These are phyloP conservation scores for Grosmannia clavigera DNA, from an alignment of 2,329 filamentous ascomycete genomes.

Conservation along the genomic window DNA sequence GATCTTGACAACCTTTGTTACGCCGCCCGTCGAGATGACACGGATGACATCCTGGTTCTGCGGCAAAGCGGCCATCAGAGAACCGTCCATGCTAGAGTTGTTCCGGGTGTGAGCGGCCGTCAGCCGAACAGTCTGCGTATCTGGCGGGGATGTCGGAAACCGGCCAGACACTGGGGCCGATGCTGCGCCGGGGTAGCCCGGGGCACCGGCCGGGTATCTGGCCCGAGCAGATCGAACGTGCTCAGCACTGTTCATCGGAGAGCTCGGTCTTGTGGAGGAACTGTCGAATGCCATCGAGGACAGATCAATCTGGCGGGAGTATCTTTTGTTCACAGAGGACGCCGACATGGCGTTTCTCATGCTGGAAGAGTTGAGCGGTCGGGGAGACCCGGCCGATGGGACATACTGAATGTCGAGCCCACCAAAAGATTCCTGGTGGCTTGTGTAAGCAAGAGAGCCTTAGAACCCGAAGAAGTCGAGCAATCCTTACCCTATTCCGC, in stretches of 20 bases:
- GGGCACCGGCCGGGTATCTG: conserved; percentile 38
- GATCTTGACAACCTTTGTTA: conserved; percentile 89
- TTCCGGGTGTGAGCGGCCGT: conserved; percentile 60
- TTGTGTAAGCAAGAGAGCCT: background rate
- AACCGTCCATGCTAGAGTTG: conserved; percentile 73
- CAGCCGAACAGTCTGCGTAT: conserved; percentile 46
- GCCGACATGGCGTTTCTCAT: conserved; percentile 31
- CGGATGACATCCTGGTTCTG: conserved; percentile 80
- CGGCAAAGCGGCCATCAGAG: conserved; percentile 75
- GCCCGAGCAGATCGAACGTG: conserved; percentile 30
- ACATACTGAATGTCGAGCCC: conserved; percentile 56
- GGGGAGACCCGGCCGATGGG: conserved; percentile 52
- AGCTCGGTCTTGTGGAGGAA: conserved; percentile 54
- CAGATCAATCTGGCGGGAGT: conserved; percentile 48
- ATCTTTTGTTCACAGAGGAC: conserved; percentile 44
- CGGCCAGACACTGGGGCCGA: conserved; percentile 33
- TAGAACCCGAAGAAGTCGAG: background rate
- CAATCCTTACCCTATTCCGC: conserved; percentile 57
- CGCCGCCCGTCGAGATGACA: conserved; percentile 82
- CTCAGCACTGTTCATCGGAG: conserved; percentile 42
- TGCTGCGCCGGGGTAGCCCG: conserved; percentile 16
- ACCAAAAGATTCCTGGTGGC: conserved; percentile 64
- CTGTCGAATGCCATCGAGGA: conserved; percentile 28
- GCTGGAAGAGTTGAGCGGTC: conserved; percentile 42
- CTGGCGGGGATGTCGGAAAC: conserved; percentile 49